Base-by-base conservation (phyloP, 345 rosid species). In the Mallotus nudiflorus region DNA sequence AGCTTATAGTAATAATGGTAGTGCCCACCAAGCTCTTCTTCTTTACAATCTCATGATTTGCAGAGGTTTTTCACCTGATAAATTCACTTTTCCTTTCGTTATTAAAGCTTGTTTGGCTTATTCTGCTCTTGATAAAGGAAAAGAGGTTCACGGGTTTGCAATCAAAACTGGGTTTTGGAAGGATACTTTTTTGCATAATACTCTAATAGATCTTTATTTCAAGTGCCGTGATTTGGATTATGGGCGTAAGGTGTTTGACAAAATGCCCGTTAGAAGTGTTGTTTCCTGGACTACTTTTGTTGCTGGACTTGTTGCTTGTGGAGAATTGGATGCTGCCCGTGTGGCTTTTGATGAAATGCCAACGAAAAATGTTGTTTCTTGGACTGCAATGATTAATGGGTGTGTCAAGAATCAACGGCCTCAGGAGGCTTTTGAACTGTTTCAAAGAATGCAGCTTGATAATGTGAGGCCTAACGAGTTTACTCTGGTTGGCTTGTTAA, bases 241-340 rank as follows among this genome's bases (percentile, higher is more conserved):
- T 65, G 97, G 85, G 14, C 31, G 82, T 1, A 85, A 73, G 70
- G 77, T 86, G 80, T 91, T 91, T 45, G 85, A 82, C 16, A 75
- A 80, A 71, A 86, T 86, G 95, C 74, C 64, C 44, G 84, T 78
- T 0, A 70, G 84, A 0, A 82, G 33, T 75, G 85, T 91, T 51
- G 89, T 89, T 33, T 87, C 95, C 0, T 87, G 91, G 97, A 87
- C 95, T 4, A 91, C 90, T 12, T 71, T 86, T 83, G 78, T 89
- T 31, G 35, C 82, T n/a, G 92, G 95, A 10, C 89, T 91, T 14
- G 77, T 85, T 39, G 82, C 84, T 28, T 78, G 73, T 24, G 82
- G 82, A 11, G 77, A 85, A 7, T 46, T 85, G 54, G 84, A 83
- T 67, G 78, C 82, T 67, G 90, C 97, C 7, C 80, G 78, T 19